Conservation (phyloP, 2,329 filamentous ascomycete species). For the Leptosphaerulina australis region DNA sequence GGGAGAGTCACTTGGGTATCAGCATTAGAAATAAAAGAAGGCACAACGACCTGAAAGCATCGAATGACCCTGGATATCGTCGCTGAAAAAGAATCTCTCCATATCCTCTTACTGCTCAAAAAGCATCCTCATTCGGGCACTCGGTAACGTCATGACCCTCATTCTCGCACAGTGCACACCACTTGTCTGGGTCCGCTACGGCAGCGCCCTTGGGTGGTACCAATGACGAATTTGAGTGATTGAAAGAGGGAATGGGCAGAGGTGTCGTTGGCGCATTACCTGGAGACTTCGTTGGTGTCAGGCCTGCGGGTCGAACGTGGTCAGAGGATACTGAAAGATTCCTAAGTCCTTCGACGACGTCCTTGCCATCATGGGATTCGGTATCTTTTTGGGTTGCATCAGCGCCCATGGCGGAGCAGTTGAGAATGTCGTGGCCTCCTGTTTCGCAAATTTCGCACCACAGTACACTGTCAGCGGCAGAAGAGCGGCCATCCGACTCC, state of each 20-base stretch:
- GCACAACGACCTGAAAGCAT: not conserved
- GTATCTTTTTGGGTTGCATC: constrained; percentile 48
- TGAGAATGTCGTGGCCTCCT: constrained; percentile 88
- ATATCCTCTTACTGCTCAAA: constrained; percentile 23
- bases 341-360: constrained; percentile 42
- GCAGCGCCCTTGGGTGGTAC: constrained; percentile 44
- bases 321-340: constrained; percentile 45
- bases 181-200: constrained; percentile 75
- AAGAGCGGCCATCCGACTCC: constrained; percentile 65
- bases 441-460: constrained; percentile 98
- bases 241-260: constrained; percentile 43
- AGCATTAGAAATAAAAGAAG: constrained; percentile 11
- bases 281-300: constrained; percentile 42
- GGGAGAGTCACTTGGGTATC: constrained; percentile 10
- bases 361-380: constrained; percentile 34
- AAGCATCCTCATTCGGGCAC: constrained; percentile 87
- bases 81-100: constrained; percentile 3
- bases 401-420: constrained; percentile 85
- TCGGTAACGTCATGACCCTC: constrained; percentile 97
- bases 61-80: constrained; percentile 14
- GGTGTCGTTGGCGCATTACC: constrained; percentile 45
- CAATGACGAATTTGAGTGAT: constrained; percentile 35
- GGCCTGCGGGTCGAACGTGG: constrained; percentile 33
- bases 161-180: constrained; percentile 95
- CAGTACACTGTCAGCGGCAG: constrained; percentile 71